A percentile compares a stretch with the other conserved stretches of the same genome.
These are phyloP conservation scores for Globisporangium carolinianum DNA, from an alignment of 352 stramenopile species.

Conservation along the genomic window DNA sequence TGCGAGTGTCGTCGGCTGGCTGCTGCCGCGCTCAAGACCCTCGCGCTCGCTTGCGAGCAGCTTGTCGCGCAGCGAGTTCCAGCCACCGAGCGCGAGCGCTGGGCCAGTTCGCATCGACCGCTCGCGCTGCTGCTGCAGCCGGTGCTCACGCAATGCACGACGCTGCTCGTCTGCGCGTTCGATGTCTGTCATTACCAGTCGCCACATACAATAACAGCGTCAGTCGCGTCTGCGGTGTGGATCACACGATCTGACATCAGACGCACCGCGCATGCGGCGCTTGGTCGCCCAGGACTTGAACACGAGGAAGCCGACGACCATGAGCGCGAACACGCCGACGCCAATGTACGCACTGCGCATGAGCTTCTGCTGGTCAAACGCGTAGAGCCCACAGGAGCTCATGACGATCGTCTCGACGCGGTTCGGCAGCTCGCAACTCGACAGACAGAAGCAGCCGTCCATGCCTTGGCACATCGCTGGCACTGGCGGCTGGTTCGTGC, in stretches of 20 bases:
- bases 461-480: constrained; percentile 1
- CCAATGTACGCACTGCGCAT: constrained; percentile 5
- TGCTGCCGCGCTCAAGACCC: not conserved
- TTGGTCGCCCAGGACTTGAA: constrained; percentile 3
- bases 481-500: not conserved
- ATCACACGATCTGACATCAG: no score
- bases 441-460: constrained; percentile 11
- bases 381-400: constrained; percentile 3
- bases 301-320: constrained; percentile 1
- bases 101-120: constrained; percentile 5
- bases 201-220: not conserved
- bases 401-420: constrained; percentile 10
- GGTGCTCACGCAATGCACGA: not conserved
- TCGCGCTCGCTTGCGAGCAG: constrained; percentile 15
- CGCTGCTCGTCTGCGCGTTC: not conserved
- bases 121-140: not conserved
- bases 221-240: not conserved
- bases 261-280: constrained; percentile 2
- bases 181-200: not conserved
- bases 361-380: constrained; percentile 5
- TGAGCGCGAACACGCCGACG: not conserved
- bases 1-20: constrained; percentile 5
- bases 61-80: constrained; percentile 15
- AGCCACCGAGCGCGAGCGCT: constrained; percentile 6
- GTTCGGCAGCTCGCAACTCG: constrained; percentile 10